Evolutionary conservation across 2,329 filamentous ascomycete genomes (phyloP), one percentile per base, ranked within the genome.

Genomic region (Elsinoe perseae): DNA sequence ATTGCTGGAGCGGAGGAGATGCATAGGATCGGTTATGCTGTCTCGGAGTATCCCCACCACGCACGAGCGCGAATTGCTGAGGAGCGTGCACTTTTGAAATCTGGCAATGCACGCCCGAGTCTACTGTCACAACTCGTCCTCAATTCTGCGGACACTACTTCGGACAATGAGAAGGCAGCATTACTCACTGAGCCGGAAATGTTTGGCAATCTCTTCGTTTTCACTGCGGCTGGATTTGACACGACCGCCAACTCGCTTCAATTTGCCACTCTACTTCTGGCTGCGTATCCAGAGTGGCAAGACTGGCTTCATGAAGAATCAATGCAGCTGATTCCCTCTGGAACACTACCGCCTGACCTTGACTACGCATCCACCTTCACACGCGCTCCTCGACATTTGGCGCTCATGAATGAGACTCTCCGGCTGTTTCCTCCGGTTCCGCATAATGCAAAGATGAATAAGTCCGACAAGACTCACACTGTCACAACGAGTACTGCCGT

Each of bases 221-320:
- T 77, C 61, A 77, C 68, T 4, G 64, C 67, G 1, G 75, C 75
- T 4, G 76, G 76, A 1, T 75, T 75, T 58, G 74, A 80, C 58
- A 76, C 74, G 0, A 78, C 76, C 1, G 75, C 77, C 2, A 77
- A 76, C 54, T 76, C 75, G 0, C 68, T 81, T 44, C 69, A 73
- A 0, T 81, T 75, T 59, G 73, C 75, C 2, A 61, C 79, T n/a
- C 69, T 71, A 0, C 44, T 50, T 18, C 44, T 81, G 0, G 72
- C 76, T 1, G 64, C 70, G 1, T 66, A 77, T 57, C 75, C 76
- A 0, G 63, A 76, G 54, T 75, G 73, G 67, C 79, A 82, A 63
- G 70, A 72, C 2, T 81, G 79, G 77, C 62, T 81, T 2, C 65
- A 66, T 7, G 75, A 76, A 56, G 80, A 82, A 61, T 50, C 44